Conservation (phyloP, 768 basidiomycete genomes). For the Fomitopsis pulvina region DNA sequence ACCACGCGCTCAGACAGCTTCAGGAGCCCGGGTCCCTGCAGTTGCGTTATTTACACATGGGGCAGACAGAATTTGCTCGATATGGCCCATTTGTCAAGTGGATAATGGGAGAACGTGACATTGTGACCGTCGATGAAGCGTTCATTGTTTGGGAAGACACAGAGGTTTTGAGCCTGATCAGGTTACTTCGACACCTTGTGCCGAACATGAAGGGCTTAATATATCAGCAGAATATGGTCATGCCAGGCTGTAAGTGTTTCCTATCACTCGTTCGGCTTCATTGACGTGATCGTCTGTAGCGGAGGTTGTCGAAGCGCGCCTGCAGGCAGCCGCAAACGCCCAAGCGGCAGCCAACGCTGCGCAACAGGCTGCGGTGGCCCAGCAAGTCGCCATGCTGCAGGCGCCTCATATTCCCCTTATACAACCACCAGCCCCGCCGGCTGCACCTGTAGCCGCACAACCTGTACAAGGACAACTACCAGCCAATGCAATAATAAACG, state of each 20-base stretch:
- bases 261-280: background rate
- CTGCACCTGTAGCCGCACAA: background rate
- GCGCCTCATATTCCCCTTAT: too few species aligned
- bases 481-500: background rate
- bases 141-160: constrained; percentile 2
- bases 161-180: background rate
- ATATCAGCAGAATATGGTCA: background rate
- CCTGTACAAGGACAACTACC: background rate
- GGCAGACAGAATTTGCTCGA: constrained; percentile 1
- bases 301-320: background rate
- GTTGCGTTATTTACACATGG: background rate
- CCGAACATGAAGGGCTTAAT: background rate
- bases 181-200: background rate
- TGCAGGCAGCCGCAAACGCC: background rate
- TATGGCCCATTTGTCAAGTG: background rate
- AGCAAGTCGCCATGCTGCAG: too few species aligned
- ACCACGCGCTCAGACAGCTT: constrained; percentile 1
- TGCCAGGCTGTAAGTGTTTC: background rate
- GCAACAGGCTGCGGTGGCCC: too few species aligned
- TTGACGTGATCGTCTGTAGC: background rate
- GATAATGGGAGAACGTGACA: background rate
- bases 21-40: background rate
- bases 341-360: background rate
- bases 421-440: background rate
- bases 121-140: background rate